phyloP scores from a whole-genome alignment of 345 rosid genomes.

The Ailanthus altissimus region DNA sequence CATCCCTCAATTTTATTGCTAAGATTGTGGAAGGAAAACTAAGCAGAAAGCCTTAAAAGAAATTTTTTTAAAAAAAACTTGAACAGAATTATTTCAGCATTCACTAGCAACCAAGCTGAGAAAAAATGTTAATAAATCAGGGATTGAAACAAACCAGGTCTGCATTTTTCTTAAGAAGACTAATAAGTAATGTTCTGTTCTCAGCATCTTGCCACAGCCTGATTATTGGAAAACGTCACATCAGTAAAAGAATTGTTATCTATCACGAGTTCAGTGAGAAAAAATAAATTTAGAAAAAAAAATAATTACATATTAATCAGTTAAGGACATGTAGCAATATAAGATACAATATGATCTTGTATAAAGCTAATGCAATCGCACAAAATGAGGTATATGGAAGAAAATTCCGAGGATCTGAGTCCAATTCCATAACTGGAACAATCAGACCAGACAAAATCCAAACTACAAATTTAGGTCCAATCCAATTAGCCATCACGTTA shows the following conservation, averaged over 20 bases:
- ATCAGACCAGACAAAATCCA: not conserved
- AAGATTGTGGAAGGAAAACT: not conserved
- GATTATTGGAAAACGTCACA: conserved; percentile 13
- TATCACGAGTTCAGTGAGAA: not conserved
- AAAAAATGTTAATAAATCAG: not conserved
- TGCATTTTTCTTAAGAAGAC: conserved; percentile 64
- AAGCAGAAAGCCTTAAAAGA: not conserved
- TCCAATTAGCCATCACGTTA: not conserved
- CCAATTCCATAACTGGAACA: not conserved
- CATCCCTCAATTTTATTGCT: not conserved
- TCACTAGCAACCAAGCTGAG: not conserved
- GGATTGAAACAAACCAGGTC: conserved; percentile 57
- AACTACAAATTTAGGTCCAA: not conserved
- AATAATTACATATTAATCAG: not conserved
- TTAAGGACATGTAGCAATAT: not conserved
- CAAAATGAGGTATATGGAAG: not conserved
- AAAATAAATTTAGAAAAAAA: too few species aligned
- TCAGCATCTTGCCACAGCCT: conserved; percentile 99
- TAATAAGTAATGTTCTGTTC: conserved; percentile 64
- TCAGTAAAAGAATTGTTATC: not conserved
- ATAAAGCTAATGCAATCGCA: not conserved
- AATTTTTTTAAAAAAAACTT: not conserved
- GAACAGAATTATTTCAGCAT: not conserved
- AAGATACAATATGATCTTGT: not conserved
- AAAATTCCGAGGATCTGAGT: not conserved